Evolutionary conservation across 2,329 filamentous ascomycete genomes (phyloP).

Genomic region (Cordyceps militaris): DNA sequence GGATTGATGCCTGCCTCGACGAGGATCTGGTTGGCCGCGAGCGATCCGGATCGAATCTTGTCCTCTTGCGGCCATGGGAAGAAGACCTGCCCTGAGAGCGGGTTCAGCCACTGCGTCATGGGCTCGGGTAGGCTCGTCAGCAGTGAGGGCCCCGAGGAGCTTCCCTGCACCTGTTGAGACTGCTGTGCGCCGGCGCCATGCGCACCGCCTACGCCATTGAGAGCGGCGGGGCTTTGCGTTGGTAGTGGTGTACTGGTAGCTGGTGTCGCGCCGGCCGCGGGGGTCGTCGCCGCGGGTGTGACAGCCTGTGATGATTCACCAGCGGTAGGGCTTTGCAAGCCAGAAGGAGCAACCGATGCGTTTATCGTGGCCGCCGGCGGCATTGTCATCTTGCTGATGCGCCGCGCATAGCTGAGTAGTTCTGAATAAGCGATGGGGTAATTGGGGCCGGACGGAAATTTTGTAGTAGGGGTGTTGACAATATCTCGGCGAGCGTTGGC

Average conservation of each 20-base stretch:
- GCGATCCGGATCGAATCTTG: slow-evolving; percentile 59
- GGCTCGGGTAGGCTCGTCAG: slow-evolving; percentile 41
- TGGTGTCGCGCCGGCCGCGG: slow-evolving; percentile 26
- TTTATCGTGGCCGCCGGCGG: slow-evolving; percentile 53
- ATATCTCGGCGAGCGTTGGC: slow-evolving; percentile 69
- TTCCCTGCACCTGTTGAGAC: slow-evolving; percentile 25
- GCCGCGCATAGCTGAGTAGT: slow-evolving; percentile 68
- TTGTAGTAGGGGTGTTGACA: slow-evolving; percentile 52
- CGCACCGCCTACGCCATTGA: slow-evolving; percentile 23
- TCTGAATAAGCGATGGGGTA: slow-evolving; percentile 61
- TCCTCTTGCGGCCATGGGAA: slow-evolving; percentile 70
- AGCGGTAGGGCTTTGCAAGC: slow-evolving; percentile 24
- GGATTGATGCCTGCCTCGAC: slow-evolving; percentile 56
- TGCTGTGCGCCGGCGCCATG: neutral
- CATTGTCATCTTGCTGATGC: slow-evolving; percentile 73
- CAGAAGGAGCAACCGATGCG: slow-evolving; percentile 25
- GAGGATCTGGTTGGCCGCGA: slow-evolving; percentile 58
- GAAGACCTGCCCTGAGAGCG: slow-evolving; percentile 53
- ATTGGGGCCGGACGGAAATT: slow-evolving; percentile 43
- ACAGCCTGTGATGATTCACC: slow-evolving; percentile 24
- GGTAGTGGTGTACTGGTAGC: slow-evolving; percentile 27
- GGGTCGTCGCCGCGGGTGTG: slow-evolving; percentile 18
- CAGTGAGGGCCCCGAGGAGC: slow-evolving; percentile 22
- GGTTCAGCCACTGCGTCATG: slow-evolving; percentile 46
- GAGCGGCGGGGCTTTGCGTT: slow-evolving; percentile 27